These are phyloP conservation scores for Purpureocillium takamizusanense DNA, from an alignment of 2,329 filamentous ascomycete genomes.

Conservation along the genomic window DNA sequence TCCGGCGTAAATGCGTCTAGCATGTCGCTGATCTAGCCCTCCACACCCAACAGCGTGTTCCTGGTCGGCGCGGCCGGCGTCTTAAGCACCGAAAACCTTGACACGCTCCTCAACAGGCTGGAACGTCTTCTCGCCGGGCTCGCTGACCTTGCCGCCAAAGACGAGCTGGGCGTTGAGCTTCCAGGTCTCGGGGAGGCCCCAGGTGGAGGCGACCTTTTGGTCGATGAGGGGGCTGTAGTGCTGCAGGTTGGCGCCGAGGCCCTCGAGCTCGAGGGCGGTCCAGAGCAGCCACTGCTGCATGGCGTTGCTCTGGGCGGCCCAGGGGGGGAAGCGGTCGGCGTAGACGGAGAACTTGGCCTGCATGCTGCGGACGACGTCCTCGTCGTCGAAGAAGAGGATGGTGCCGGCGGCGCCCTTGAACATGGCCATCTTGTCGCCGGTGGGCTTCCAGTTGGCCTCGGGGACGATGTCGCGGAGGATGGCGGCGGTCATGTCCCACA, in stretches of 20 bases:
- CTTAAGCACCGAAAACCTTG: conserved; percentile 51
- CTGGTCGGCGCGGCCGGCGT: too few relatives aligned
- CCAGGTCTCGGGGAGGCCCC: conserved; percentile 66
- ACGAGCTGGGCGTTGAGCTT: conserved; percentile 75
- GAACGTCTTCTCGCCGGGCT: conserved; percentile 55
- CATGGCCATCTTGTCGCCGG: conserved; percentile 29
- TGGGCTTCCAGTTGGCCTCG: conserved; percentile 50
- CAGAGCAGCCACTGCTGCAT: conserved; percentile 75
- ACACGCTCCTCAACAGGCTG: conserved; percentile 56
- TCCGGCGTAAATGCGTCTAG: not conserved
- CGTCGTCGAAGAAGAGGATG: conserved; percentile 83
- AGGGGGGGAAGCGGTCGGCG: conserved; percentile 70
- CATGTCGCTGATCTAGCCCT: too few relatives aligned
- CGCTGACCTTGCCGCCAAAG: conserved; percentile 57
- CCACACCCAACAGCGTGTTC: too few relatives aligned
- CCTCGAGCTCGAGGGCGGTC: conserved; percentile 75
- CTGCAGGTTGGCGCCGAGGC: conserved; percentile 81
- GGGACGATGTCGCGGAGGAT: conserved; percentile 47
- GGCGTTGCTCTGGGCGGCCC: conserved; percentile 67
- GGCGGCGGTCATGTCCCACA: conserved; percentile 68
- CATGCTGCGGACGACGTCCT: conserved; percentile 53
- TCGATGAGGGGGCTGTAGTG: conserved; percentile 89
- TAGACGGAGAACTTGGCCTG: conserved; percentile 64
- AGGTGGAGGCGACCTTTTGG: conserved; percentile 56
- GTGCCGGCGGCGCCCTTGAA: conserved; percentile 72